Conservation (phyloP, 768 basidiomycete species). For the Thelephora aurantiotincta region DNA sequence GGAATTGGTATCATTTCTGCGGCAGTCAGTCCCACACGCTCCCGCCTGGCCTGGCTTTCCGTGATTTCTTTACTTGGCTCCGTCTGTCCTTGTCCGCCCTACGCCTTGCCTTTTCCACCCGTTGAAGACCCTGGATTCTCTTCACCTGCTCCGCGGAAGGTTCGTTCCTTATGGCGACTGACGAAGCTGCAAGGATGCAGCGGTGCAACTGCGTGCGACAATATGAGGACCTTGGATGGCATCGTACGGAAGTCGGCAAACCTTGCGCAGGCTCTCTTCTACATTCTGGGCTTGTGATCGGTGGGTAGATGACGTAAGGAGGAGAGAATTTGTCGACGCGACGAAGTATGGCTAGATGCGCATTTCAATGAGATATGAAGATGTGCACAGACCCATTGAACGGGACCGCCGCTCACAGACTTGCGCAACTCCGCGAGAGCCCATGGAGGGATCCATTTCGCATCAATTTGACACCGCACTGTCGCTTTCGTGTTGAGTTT, state of each 20-base stretch:
- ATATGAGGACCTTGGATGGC: constrained; percentile 11
- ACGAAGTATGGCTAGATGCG: constrained; percentile 42
- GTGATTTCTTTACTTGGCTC: constrained; percentile 31
- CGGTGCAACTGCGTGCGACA: constrained; percentile 34
- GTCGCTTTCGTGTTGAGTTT: constrained; percentile 81
- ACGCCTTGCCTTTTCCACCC: constrained; percentile 31
- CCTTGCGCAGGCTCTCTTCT: constrained; percentile 59
- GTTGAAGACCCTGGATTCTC: constrained; percentile 32
- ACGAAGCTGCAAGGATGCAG: constrained; percentile 33
- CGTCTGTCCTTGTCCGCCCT: constrained; percentile 37
- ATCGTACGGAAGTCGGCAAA: not conserved
- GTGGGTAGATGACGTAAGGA: constrained; percentile 52
- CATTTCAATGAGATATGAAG: not conserved
- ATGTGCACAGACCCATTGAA: not conserved
- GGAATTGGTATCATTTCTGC: not conserved
- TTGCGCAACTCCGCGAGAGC: constrained; percentile 30
- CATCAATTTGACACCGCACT: constrained; percentile 40
- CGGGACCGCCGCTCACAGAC: constrained; percentile 22
- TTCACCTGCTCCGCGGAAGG: constrained; percentile 42
- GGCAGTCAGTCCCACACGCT: not conserved
- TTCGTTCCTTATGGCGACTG: constrained; percentile 32
- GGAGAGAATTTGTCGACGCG: constrained; percentile 50
- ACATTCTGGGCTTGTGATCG: constrained; percentile 73
- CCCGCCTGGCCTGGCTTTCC: constrained; percentile 13
- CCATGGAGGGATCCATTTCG: constrained; percentile 62